Conservation (phyloP, 2,329 filamentous ascomycete species). For the Talaromyces rugulosus region DNA sequence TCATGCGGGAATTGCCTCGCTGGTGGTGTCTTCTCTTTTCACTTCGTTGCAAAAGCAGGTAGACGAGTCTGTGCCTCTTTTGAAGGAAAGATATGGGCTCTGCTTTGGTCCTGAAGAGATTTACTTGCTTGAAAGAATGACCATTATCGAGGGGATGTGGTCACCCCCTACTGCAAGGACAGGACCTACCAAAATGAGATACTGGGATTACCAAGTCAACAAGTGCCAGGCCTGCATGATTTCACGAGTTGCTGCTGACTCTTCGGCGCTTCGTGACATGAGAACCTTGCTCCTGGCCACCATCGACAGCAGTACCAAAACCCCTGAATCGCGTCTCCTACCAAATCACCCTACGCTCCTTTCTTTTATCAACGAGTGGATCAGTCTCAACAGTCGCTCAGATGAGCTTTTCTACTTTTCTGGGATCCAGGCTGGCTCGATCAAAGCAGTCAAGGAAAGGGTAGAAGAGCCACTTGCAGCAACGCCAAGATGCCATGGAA, state of each 20-base stretch:
- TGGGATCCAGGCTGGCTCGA: neutral
- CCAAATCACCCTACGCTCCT: constrained; percentile 22
- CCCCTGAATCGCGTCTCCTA: neutral
- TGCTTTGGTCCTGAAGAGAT: constrained; percentile 9
- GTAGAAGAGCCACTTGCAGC: neutral
- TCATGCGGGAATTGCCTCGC: neutral
- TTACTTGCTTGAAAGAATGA: neutral
- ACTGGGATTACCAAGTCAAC: constrained; percentile 27
- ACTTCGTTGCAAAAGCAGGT: constrained; percentile 1
- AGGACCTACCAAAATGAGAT: constrained; percentile 8
- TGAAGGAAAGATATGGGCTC: neutral
- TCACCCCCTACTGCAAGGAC: constrained; percentile 9
- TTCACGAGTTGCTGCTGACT: constrained; percentile 24
- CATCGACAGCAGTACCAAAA: neutral
- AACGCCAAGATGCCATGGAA: neutral
- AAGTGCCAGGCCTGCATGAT: constrained; percentile 37
- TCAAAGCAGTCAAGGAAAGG: neutral
- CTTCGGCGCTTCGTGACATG: constrained; percentile 25
- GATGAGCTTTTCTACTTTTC: constrained; percentile 1
- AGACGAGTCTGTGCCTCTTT: neutral
- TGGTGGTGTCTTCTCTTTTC: neutral
- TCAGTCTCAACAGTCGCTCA: constrained; percentile 15
- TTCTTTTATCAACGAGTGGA: constrained; percentile 26
- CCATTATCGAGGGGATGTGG: constrained; percentile 9
- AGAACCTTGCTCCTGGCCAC: constrained; percentile 1